Evolutionary conservation across 1,139 yeast species (phyloP).

Genomic region (Sugiyamaella novakii): DNA sequence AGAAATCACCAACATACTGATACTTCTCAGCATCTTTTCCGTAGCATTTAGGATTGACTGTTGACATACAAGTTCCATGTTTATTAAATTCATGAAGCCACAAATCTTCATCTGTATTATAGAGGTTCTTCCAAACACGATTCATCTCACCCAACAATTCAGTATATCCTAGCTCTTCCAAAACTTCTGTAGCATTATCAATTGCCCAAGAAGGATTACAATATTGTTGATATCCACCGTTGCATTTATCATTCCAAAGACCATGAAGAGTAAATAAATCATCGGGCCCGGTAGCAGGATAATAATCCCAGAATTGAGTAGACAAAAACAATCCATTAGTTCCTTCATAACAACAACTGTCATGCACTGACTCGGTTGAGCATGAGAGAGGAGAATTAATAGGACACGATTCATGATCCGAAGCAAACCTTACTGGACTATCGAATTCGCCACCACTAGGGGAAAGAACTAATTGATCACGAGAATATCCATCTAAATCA

Average conservation of each 20-base stretch:
- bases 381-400: slow-evolving; percentile 69
- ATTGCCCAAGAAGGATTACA: slow-evolving; percentile 69
- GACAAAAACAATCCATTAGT: slow-evolving; percentile 85
- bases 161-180: slow-evolving; percentile 49
- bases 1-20: slow-evolving; percentile 79
- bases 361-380: slow-evolving; percentile 37
- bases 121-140: slow-evolving; percentile 72
- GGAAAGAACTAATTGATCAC: slow-evolving; percentile 1
- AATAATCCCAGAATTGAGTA: slow-evolving; percentile 94
- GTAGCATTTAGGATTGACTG: slow-evolving; percentile 75
- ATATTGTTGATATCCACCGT: slow-evolving; percentile 72
- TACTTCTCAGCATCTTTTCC: slow-evolving; percentile 44
- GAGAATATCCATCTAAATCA: slow-evolving; percentile 10
- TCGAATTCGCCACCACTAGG: neutral
- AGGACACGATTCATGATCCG: slow-evolving; percentile 55
- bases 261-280: slow-evolving; percentile 85
- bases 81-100: slow-evolving; percentile 97
- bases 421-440: slow-evolving; percentile 13
- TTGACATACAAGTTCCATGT: slow-evolving; percentile 90
- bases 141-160: slow-evolving; percentile 62
- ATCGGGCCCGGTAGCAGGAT: slow-evolving; percentile 77
- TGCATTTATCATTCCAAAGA: slow-evolving; percentile 82
- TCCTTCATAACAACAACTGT: slow-evolving; percentile 81
- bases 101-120: slow-evolving; percentile 70
- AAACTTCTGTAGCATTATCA: slow-evolving; percentile 54